These are phyloP conservation scores for Ophiostoma quercus DNA, from an alignment of 2,329 filamentous ascomycete genomes.

Conservation along the genomic window DNA sequence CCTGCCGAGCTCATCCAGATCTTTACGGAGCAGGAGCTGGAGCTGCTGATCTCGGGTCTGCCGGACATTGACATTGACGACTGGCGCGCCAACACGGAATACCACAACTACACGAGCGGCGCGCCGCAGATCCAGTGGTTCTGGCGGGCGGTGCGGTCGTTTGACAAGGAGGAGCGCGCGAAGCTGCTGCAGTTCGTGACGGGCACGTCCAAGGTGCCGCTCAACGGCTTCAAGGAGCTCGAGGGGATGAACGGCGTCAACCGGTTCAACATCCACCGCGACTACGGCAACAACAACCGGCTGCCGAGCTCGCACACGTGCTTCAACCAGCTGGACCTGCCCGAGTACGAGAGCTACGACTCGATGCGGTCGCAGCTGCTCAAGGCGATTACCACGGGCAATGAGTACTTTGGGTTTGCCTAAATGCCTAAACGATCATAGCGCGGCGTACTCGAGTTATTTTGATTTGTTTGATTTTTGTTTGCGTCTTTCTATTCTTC, in stretches of 20 bases:
- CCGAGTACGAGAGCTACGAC: slow-evolving; percentile 97
- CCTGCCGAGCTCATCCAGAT: slow-evolving; percentile 90
- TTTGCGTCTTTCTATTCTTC: background rate
- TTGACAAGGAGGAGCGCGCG: slow-evolving; percentile 97
- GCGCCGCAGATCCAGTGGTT: slow-evolving; percentile 99
- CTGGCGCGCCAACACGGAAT: slow-evolving; percentile 98
- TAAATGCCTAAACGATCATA: slow-evolving; percentile 43
- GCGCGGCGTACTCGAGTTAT: slow-evolving; percentile 10
- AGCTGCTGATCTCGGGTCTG: slow-evolving; percentile 90
- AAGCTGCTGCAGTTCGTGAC: slow-evolving; percentile 98
- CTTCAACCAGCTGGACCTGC: slow-evolving; percentile 98
- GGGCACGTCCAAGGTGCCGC: slow-evolving; percentile 93
- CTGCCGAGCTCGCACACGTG: slow-evolving; percentile 96
- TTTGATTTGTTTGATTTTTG: background rate
- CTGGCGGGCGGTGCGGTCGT: slow-evolving; percentile 94
- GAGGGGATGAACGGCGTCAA: slow-evolving; percentile 99
- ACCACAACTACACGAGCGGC: slow-evolving; percentile 92
- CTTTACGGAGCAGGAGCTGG: slow-evolving; percentile 97
- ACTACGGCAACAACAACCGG: slow-evolving; percentile 93
- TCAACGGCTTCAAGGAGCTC: slow-evolving; percentile 97
- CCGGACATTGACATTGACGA: slow-evolving; percentile 97
- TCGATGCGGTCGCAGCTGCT: slow-evolving; percentile 78
- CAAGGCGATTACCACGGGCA: slow-evolving; percentile 95
- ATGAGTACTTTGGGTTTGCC: slow-evolving; percentile 96
- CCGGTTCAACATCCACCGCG: slow-evolving; percentile 97